Evolutionary conservation across 73 alveolate genomes (phyloP), one percentile per base, ranked within the genome.

Genomic region (Uronychia binucleata): DNA sequence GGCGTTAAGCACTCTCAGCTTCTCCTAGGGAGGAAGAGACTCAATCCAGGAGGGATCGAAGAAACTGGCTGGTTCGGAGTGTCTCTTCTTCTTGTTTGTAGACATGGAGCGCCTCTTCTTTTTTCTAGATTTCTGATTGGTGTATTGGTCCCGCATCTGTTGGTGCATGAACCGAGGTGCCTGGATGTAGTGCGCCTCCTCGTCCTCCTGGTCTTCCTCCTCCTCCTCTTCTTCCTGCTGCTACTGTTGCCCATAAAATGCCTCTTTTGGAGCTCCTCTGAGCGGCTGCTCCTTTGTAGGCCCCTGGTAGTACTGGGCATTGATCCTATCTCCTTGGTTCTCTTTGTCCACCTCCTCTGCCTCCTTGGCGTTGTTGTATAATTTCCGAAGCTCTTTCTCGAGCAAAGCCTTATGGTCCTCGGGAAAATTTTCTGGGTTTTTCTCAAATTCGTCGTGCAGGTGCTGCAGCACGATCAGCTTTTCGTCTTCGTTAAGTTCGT

Each of bases 371-470:
- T 46, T 57, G 79, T 0, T 33, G 28, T 0, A 79, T 1, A 79
- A 25, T 77, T 79, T 75, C 28, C 58, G 19, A 27, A 79, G 58
- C 58, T 79, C 86, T 46, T 79, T 34, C 57, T 79, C 79, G 19
- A 79, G 86, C 34, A 79, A 58, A 28, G 13, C 58, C 26, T 34
- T 26, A 19, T 79, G 86, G 14, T 79, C 86, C 58, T 79, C 78
- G 8, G 86, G 86, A 78, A 79, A 79, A 1, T 29, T 13, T 27
- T 79, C 86, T 8, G 86, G 86, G 57, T 79, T 75, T 57, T 57
- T 57, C 77, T 29, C 30, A 34, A 35, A 79, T 57, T 79, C 78
- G 19, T 34, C 86, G 58, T 79, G 58, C 1, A 79, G 78, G 26
- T 79, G 79, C 31, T 79, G 86, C 31, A 79, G 58, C 27, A 79